phyloP scores from a whole-genome alignment of 2,329 filamentous ascomycete genomes.

The Aureobasidium namibiae region DNA sequence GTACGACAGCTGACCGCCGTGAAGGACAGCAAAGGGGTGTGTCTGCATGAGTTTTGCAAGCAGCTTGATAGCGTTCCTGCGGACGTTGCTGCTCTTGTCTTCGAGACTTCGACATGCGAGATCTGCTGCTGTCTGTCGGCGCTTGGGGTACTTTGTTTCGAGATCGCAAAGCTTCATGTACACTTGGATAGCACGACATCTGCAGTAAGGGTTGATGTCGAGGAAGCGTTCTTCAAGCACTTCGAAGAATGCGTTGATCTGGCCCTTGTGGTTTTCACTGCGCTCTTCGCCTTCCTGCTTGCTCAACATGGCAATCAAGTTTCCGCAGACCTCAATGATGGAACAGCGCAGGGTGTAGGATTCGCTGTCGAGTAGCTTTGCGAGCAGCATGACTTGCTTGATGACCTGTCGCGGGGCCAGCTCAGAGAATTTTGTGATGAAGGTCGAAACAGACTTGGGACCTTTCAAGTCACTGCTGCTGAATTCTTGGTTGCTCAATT shows the following conservation, averaged over 20 bases:
- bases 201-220: constrained; percentile 92
- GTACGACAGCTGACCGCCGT: constrained; percentile 75
- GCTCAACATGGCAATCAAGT: constrained; percentile 83
- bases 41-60: constrained; percentile 82
- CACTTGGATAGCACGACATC: constrained; percentile 85
- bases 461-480: constrained; percentile 93
- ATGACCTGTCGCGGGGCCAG: constrained; percentile 85
- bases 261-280: constrained; percentile 85
- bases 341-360: constrained; percentile 91
- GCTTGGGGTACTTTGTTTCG: constrained; percentile 92
- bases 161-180: constrained; percentile 86
- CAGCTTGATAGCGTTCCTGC: constrained; percentile 89
- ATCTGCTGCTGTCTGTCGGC: constrained; percentile 78
- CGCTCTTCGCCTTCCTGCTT: constrained; percentile 71
- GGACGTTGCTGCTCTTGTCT: constrained; percentile 96
- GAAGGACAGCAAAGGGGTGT: constrained; percentile 87
- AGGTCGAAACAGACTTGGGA: constrained; percentile 91
- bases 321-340: constrained; percentile 93
- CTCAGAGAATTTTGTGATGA: constrained; percentile 88
- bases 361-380: constrained; percentile 94
- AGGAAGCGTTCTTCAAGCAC: constrained; percentile 93
- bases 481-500: constrained; percentile 96
- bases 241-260: constrained; percentile 95
- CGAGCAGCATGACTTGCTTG: constrained; percentile 92
- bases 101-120: constrained; percentile 82